A percentile compares a stretch with the other conserved stretches of the same genome.
Conservation (phyloP, 345 rosid species). For the Brassica carinata region DNA sequence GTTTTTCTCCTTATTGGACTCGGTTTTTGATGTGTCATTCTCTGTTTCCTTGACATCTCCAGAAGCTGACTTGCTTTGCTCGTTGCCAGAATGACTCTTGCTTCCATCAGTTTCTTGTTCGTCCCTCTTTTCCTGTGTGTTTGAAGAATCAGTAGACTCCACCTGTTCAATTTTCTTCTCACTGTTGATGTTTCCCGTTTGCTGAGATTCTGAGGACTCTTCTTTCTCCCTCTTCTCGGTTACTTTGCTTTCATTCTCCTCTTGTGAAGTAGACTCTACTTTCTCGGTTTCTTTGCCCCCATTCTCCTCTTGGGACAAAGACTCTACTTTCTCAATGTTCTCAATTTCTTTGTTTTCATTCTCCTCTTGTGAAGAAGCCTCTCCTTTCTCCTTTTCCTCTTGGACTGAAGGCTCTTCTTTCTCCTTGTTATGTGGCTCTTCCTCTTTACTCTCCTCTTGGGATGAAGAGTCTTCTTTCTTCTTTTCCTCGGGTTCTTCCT, state of each 20-base stretch:
- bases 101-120: conserved; percentile 29
- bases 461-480: background rate
- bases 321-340: background rate
- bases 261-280: conserved; percentile 14
- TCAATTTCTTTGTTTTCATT: conserved; percentile 10
- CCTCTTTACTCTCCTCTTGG: background rate
- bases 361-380: conserved; percentile 1
- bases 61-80: conserved; percentile 37
- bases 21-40: conserved; percentile 25
- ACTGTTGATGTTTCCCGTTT: conserved; percentile 10
- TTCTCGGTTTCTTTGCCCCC: conserved; percentile 29
- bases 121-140: conserved; percentile 33
- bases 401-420: background rate
- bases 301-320: background rate
- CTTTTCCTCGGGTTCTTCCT: background rate
- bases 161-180: conserved; percentile 40
- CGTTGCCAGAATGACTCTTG: conserved; percentile 40
- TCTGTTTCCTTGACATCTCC: conserved; percentile 29
- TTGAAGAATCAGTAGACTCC: conserved; percentile 40
- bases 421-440: conserved; percentile 21
- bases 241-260: background rate
- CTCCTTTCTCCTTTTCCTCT: background rate
- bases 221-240: conserved; percentile 29
- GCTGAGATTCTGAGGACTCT: conserved; percentile 27
- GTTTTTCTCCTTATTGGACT: conserved; percentile 37